phyloP scores from a whole-genome alignment of 2,329 filamentous ascomycete species.

The Macrophomina phaseolina region DNA sequence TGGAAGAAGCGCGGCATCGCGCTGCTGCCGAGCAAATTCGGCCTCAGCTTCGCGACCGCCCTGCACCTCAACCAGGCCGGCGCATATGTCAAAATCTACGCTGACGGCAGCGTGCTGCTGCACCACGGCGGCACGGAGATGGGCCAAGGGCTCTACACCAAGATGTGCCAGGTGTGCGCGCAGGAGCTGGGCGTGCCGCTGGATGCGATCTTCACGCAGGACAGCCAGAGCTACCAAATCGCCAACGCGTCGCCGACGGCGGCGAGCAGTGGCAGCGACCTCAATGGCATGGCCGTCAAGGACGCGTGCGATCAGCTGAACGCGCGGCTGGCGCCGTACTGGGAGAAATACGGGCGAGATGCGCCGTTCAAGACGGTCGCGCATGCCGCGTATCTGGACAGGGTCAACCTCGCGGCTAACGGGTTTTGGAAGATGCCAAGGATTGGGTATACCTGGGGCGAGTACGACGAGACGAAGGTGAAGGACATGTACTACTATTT shows the following conservation, averaged over 20 bases:
- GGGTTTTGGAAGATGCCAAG: conserved; percentile 97
- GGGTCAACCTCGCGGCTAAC: conserved; percentile 92
- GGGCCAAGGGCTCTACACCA: conserved; percentile 95
- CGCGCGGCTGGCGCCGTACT: conserved; percentile 80
- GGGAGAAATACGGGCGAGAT: conserved; percentile 75
- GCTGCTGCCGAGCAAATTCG: conserved; percentile 92
- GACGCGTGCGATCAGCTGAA: conserved; percentile 92
- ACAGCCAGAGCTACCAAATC: conserved; percentile 85
- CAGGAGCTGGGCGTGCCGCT: conserved; percentile 85
- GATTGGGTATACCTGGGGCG: conserved; percentile 88
- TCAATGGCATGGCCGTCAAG: conserved; percentile 92
- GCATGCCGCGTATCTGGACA: conserved; percentile 90
- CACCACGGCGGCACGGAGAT: conserved; percentile 97
- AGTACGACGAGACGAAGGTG: conserved; percentile 40
- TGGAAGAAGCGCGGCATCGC: conserved; percentile 92
- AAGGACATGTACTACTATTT: conserved; percentile 95
- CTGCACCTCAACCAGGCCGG: conserved; percentile 94
- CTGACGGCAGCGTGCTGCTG: conserved; percentile 88
- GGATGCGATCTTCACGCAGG: conserved; percentile 81
- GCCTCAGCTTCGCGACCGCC: conserved; percentile 88
- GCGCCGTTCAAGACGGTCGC: conserved; percentile 86
- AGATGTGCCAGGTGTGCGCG: conserved; percentile 93
- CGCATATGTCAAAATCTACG: conserved; percentile 92
- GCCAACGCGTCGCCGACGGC: conserved; percentile 92
- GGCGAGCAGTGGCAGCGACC: conserved; percentile 88